Evolutionary conservation across 164 flowering plant genomes (phyloP).

Genomic region (Malania oleifera): DNA sequence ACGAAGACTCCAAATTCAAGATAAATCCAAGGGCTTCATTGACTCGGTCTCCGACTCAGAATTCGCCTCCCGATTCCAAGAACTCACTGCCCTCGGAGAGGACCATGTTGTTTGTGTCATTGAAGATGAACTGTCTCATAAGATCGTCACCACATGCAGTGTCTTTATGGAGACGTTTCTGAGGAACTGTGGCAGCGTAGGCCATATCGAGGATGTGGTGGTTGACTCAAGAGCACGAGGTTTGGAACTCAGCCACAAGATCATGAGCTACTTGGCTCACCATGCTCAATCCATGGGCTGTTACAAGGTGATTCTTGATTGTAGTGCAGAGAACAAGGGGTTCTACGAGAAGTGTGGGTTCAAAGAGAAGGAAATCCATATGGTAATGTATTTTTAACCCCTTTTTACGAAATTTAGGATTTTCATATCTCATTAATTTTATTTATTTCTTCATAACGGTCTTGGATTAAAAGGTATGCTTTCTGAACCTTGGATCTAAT

Average conservation of each 20-base stretch:
- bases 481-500: too few species aligned
- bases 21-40: neutral
- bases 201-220: neutral
- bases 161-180: neutral
- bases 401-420: too few species aligned
- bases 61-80: neutral
- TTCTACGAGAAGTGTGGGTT: neutral
- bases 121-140: neutral
- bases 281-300: slow-evolving; percentile 1
- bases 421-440: too few species aligned
- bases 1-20: too few species aligned
- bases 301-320: neutral
- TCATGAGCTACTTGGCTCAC: neutral
- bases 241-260: neutral
- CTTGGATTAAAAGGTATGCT: too few species aligned
- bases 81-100: neutral
- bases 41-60: neutral
- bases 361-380: neutral
- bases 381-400: neutral
- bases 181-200: neutral
- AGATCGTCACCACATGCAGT: neutral
- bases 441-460: too few species aligned
- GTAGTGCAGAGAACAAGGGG: neutral
- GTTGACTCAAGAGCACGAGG: neutral
- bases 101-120: neutral